A percentile compares a stretch with the other conserved stretches of the same genome.
Evolutionary conservation across 2,329 filamentous ascomycete species (phyloP).

Genomic region (Sclerotinia trifoliorum): DNA sequence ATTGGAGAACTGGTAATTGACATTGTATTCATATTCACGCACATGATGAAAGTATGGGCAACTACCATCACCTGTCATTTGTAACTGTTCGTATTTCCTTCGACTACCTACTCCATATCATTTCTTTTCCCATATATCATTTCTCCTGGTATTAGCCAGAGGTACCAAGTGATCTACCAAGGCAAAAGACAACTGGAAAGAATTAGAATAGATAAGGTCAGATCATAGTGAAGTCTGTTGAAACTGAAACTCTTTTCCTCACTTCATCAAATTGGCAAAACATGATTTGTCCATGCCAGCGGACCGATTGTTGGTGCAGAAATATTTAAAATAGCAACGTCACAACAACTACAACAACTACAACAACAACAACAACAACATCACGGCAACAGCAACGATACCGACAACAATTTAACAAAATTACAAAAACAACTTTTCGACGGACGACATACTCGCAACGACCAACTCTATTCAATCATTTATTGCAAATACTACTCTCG

Average conservation of each 20-base stretch:
- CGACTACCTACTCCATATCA: too few species aligned
- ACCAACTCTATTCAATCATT: slow-evolving; percentile 7
- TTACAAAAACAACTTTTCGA: not conserved
- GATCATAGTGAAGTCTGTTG: not conserved
- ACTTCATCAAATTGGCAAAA: not conserved
- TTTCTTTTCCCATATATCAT: not conserved
- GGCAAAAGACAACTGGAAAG: not conserved
- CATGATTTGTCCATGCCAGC: slow-evolving; percentile 1
- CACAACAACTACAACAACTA: not conserved
- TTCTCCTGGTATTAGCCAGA: not conserved
- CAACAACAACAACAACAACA: not conserved
- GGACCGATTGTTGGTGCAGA: slow-evolving; percentile 1
- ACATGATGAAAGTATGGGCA: not conserved
- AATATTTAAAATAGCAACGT: not conserved
- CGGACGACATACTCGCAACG: not conserved
- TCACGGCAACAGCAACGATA: not conserved
- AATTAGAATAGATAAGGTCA: not conserved
- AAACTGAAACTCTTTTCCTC: not conserved
- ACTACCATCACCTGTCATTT: not conserved
- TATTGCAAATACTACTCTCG: not conserved
- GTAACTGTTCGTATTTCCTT: not conserved
- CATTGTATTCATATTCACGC: not conserved
- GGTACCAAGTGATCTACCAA: not conserved
- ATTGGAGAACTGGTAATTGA: not conserved
- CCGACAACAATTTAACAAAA: not conserved